Evolutionary conservation across 2,329 filamentous ascomycete species (phyloP).

Genomic region (Diaporthe citrichinensis): DNA sequence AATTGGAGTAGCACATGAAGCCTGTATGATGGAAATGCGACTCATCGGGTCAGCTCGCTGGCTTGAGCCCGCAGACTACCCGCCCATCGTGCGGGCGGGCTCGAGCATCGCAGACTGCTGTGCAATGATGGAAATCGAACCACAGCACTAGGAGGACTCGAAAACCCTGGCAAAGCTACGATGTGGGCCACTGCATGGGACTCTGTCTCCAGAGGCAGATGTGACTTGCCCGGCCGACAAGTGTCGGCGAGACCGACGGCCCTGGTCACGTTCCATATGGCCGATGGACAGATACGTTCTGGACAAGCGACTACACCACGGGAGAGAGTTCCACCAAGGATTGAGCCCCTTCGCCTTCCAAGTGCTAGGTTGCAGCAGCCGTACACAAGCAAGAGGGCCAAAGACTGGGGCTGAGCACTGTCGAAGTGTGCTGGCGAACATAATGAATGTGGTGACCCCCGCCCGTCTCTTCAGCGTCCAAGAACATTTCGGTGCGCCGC

Average conservation of each 20-base stretch:
- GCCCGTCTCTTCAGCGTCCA: too few relatives aligned
- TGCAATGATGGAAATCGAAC: neutral
- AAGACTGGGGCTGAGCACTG: neutral
- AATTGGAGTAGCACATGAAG: neutral
- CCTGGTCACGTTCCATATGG: neutral
- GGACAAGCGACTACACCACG: neutral
- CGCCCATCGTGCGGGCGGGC: neutral
- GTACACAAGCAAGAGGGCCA: neutral
- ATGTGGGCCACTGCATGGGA: too few relatives aligned
- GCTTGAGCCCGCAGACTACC: neutral
- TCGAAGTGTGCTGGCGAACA: neutral
- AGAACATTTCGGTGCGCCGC: accelerated
- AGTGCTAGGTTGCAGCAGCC: too few relatives aligned
- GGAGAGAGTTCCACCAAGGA: neutral
- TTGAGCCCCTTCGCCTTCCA: accelerated
- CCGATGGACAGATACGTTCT: neutral
- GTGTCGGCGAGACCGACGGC: neutral
- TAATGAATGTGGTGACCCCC: neutral
- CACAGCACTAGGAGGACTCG: accelerated
- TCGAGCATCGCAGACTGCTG: neutral
- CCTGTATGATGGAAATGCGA: neutral
- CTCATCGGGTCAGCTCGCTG: neutral
- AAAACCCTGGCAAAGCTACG: neutral
- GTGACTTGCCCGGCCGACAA: neutral
- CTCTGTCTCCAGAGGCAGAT: neutral